Conservation (phyloP, 768 basidiomycete genomes). For the Pleurotus pulmonarius region DNA sequence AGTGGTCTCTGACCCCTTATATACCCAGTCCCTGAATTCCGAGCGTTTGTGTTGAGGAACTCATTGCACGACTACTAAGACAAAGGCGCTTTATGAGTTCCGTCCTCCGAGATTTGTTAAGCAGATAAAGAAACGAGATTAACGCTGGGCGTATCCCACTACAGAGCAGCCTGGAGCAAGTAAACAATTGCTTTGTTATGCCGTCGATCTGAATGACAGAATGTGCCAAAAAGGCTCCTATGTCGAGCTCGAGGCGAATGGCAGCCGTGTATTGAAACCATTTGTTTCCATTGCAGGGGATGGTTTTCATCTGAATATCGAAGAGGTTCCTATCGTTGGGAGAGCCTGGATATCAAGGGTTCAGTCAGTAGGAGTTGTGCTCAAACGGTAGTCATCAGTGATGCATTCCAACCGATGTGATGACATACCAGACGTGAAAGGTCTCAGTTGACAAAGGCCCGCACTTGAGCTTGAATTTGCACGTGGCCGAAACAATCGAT, state of each 20-base stretch:
- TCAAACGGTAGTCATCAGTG: neutral
- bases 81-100: neutral
- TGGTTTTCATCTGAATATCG: constrained; percentile 4
- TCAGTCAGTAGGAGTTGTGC: neutral
- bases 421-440: constrained; percentile 5
- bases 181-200: neutral
- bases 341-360: constrained; percentile 5
- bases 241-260: neutral
- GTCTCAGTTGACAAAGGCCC: constrained; percentile 8
- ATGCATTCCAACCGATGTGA: constrained; percentile 5
- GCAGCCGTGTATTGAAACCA: neutral
- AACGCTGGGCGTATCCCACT: neutral
- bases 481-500: neutral
- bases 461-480: neutral
- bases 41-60: neutral
- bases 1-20: neutral
- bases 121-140: neutral
- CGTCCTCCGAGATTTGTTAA: neutral
- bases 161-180: neutral
- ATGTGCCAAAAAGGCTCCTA: constrained; percentile 4
- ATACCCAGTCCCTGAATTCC: neutral
- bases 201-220: neutral
- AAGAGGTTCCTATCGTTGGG: neutral
- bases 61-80: neutral
- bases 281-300: neutral